Conservation (phyloP, 768 basidiomycete genomes). For the Russula foetens region DNA sequence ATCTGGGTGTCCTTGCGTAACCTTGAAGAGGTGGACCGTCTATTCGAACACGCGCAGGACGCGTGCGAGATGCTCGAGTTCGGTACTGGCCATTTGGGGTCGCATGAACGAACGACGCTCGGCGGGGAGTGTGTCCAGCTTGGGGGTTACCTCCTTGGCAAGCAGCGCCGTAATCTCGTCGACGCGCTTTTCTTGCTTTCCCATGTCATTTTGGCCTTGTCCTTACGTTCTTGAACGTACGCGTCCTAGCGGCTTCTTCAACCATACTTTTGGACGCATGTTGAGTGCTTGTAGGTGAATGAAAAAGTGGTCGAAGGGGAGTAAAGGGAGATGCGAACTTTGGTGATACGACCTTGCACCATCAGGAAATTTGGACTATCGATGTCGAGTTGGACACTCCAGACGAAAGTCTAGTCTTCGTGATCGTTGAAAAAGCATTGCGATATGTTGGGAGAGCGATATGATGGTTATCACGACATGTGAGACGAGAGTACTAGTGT, state of each 20-base stretch:
- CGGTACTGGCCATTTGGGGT: constrained; percentile 82
- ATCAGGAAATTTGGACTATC: constrained; percentile 99
- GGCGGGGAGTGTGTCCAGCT: constrained; percentile 79
- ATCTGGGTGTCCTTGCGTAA: constrained; percentile 51
- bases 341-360: constrained; percentile 99
- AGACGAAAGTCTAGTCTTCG: constrained; percentile 89
- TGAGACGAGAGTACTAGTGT: too few relatives aligned
- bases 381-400: constrained; percentile 96
- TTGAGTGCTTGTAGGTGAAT: constrained; percentile 63
- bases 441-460: constrained; percentile 89
- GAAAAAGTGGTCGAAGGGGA: not conserved
- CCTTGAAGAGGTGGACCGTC: constrained; percentile 50
- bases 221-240: constrained; percentile 98
- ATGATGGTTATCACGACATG: constrained; percentile 32
- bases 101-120: constrained; percentile 87
- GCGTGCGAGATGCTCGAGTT: constrained; percentile 80
- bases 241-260: constrained; percentile 95
- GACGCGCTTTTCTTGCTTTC: constrained; percentile 94
- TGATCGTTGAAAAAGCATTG: constrained; percentile 97
- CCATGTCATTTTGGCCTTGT: constrained; percentile 96
- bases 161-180: constrained; percentile 79
- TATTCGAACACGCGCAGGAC: constrained; percentile 86
- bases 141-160: constrained; percentile 87
- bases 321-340: constrained; percentile 40
- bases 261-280: constrained; percentile 98